Evolutionary conservation across 2,329 filamentous ascomycete genomes (phyloP), one percentile per base, ranked within the genome.

Genomic region (Alternaria longipes): DNA sequence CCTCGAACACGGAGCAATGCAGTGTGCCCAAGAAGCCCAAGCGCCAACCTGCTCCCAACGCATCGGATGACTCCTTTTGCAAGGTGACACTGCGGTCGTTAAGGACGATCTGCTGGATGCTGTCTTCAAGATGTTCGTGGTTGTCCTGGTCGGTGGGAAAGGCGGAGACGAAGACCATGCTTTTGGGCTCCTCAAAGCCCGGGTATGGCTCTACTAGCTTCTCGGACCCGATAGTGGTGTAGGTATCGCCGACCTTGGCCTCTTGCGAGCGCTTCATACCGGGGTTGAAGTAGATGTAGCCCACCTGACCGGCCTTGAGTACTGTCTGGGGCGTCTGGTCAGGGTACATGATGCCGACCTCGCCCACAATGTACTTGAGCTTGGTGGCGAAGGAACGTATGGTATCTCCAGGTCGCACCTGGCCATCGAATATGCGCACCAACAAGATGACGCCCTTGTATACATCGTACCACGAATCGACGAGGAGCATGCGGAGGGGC

Each of bases 1-100:
- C 95, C 80, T 99, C 94, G 71, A 99, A 99, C 5, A 99, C 95
- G n/a, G 94, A 98, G 81, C 95, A 98, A 78, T 99, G 95, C 49
- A 99, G 83, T 12, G 94, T 98, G n/a, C 95, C 95, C 4, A 99
- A 81, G 74, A 99, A 99, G 0, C 95, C 95, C 11, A 99, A 82
- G 46, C 95, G 89, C 90, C 95, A 99, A 2, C 95, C 95, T 1
- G 94, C 92, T 1, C 95, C 95, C 0, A 99, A 84, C 0, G 95
- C 95, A 74, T 98, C 93, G 0, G 94, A 97, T 26, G 92, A 92
- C 76, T 98, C 95, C 77, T 98, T 98, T 70, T 94, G 91, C 47
- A 98, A 83, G 3, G 93, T 97, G 32, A 99, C 92, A 76, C 93
- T 97, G 60, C 95, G 89, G 78, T 99, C 95, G 77, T 99, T 99